Evolutionary conservation across 1,284 basidiomycete genomes (phyloP).

Genomic region (Ceratobasidium theobromae): DNA sequence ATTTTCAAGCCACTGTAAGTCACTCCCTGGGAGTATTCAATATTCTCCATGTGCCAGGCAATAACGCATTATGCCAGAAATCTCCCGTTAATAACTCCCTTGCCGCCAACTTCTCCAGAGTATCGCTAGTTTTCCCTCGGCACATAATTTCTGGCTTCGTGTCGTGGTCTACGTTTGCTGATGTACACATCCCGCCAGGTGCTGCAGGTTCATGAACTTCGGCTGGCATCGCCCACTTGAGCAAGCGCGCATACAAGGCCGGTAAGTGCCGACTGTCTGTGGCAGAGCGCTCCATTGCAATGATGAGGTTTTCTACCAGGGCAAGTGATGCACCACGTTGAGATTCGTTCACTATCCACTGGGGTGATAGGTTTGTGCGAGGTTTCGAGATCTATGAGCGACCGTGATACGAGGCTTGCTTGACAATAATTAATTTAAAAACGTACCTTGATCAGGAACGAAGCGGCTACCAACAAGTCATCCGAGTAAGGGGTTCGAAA

Average conservation of each 20-base stretch:
- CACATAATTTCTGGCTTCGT: no score
- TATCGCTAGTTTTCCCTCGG: no score
- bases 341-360: neutral
- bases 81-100: no score
- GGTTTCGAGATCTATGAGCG: no score
- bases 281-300: neutral
- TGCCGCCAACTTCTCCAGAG: no score
- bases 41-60: neutral
- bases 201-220: no score
- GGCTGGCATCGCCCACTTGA: neutral
- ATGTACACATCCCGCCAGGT: no score
- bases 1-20: no score
- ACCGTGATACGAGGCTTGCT: no score
- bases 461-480: neutral
- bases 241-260: neutral
- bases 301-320: neutral
- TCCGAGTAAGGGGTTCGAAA: neutral
- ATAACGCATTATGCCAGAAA: neutral
- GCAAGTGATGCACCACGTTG: neutral
- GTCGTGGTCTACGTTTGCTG: no score
- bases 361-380: no score
- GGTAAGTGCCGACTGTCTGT: neutral
- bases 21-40: no score
- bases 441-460: slow-evolving; percentile 1
- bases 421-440: neutral